Percentiles rank a stretch among this genome's conserved stretches.
phyloP scores from a whole-genome alignment of 208 protist genomes.

The Crithidia mellificae region DNA sequence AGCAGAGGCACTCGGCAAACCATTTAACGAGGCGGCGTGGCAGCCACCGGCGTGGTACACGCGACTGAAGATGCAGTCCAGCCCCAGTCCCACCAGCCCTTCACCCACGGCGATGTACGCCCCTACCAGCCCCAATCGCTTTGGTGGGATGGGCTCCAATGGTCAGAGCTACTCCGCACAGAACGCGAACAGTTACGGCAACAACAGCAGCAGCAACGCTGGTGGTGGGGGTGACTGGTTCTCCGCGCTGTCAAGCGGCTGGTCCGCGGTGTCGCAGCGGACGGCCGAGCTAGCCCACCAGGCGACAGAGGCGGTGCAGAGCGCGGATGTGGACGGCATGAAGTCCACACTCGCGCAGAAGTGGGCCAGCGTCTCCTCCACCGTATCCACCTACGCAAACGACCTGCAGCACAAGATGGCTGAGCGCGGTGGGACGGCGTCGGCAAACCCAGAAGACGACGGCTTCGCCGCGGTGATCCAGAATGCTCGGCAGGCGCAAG shows the following conservation, averaged over 20 bases:
- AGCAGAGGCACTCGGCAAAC: conserved; percentile 62
- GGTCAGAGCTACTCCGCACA: conserved; percentile 12
- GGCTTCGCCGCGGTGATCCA: conserved; percentile 45
- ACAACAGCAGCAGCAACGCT: conserved; percentile 19
- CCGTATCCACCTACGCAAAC: conserved; percentile 48
- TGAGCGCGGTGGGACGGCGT: conserved; percentile 12
- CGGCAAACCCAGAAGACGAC: conserved; percentile 33
- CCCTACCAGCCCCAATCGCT: conserved; percentile 53
- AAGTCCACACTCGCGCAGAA: conserved; percentile 48
- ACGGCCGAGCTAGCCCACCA: conserved; percentile 63
- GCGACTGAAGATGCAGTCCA: conserved; percentile 33
- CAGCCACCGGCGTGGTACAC: conserved; percentile 81
- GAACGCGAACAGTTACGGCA: too few relatives aligned
- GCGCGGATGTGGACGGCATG: conserved; percentile 61
- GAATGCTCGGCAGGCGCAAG: conserved; percentile 44
- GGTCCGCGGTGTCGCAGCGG: conserved; percentile 60
- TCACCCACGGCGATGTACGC: conserved; percentile 28
- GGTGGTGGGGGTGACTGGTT: conserved; percentile 53
- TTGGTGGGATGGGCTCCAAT: conserved; percentile 54
- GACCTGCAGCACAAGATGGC: conserved; percentile 52
- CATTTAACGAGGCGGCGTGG: conserved; percentile 79
- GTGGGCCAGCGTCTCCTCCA: conserved; percentile 52
- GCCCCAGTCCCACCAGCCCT: background rate
- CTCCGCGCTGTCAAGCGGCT: conserved; percentile 55
- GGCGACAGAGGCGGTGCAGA: conserved; percentile 56